Percentiles rank a stretch among this genome's conserved stretches.
Evolutionary conservation across 306 rosid genomes (phyloP).

Genomic region (Ormosia emarginata): DNA sequence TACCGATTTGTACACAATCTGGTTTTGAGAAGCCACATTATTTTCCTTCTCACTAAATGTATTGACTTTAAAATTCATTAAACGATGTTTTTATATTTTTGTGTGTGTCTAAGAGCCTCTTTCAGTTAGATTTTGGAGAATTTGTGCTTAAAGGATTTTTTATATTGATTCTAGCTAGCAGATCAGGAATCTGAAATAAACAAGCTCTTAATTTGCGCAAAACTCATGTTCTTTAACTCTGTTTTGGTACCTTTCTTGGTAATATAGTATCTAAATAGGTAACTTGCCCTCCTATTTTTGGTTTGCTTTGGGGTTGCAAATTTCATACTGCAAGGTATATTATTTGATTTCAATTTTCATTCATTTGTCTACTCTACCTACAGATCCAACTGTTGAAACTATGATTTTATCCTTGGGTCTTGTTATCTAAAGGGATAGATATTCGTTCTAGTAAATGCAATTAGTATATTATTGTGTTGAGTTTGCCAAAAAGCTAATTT

Average conservation of each 20-base stretch:
- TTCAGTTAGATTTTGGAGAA: background rate
- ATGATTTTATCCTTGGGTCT: background rate
- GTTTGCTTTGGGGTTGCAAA: background rate
- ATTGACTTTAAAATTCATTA: background rate
- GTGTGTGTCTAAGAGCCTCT: background rate
- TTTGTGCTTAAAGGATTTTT: background rate
- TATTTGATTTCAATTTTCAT: background rate
- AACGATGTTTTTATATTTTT: background rate
- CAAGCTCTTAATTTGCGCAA: background rate
- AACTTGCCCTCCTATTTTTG: background rate
- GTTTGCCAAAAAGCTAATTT: background rate
- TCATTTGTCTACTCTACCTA: background rate
- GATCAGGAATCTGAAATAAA: background rate
- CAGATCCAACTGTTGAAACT: background rate
- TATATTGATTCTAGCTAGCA: background rate
- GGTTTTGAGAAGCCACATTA: slow-evolving; percentile 10
- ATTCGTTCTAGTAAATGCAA: background rate
- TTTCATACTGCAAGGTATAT: background rate
- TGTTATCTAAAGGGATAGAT: background rate
- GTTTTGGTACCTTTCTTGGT: slow-evolving; percentile 3
- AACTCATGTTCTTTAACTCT: background rate
- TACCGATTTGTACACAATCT: background rate
- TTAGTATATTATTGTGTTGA: background rate
- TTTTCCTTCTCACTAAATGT: background rate
- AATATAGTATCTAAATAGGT: background rate